Base-by-base conservation (phyloP, 2,329 filamentous ascomycete genomes). In the Whalleya microplaca region DNA sequence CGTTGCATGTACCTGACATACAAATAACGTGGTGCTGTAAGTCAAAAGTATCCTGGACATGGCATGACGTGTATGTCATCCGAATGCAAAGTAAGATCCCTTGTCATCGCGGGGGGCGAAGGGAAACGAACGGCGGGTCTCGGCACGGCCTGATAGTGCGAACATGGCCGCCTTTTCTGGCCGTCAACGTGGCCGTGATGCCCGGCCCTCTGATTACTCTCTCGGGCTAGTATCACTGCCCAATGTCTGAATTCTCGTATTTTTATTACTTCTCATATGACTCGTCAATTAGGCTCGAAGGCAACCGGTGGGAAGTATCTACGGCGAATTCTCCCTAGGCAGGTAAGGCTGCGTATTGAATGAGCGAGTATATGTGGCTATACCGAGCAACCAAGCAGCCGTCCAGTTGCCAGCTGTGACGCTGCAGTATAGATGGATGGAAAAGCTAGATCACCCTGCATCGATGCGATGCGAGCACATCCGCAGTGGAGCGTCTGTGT, bases 201-300 rank as follows among this genome's bases (percentile, higher is more conserved):
- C 61, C 63, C 49, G 58, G 56, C 64, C 54, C 48, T 51, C 53
- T 57, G 52, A 58, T 58, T 53, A 53, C 55, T 61, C 51, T 63
- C 57, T 59, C 63, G 54, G 61, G 63, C 62, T 65, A 63, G 57
- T 58, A 65, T 67, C 61, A 66, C 59, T 68, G 66, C 66, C 66
- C 64, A 68, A 70, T 68, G 66, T 58, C 55, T 63, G 43, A 55
- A 58, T 54, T 53, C 42, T 47, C 20, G 45, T 44, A 46, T 50
- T 45, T 63, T 54, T 51, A 6, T 37, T 37, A 3, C 10, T 16
- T 37, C 10, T 14, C 14, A 8, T 55, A 53, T 51, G 56, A 66
- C 63, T 58, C 54, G 63, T 59, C 61, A 63, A 68, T 68, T 65
- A 58, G 64, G 66, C 64, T 55, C 63, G 53, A 66, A 51, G 46